A percentile compares a stretch with the other conserved stretches of the same genome.
phyloP scores from a whole-genome alignment of 768 basidiomycete species.

The Rhodotorula babjevae region DNA sequence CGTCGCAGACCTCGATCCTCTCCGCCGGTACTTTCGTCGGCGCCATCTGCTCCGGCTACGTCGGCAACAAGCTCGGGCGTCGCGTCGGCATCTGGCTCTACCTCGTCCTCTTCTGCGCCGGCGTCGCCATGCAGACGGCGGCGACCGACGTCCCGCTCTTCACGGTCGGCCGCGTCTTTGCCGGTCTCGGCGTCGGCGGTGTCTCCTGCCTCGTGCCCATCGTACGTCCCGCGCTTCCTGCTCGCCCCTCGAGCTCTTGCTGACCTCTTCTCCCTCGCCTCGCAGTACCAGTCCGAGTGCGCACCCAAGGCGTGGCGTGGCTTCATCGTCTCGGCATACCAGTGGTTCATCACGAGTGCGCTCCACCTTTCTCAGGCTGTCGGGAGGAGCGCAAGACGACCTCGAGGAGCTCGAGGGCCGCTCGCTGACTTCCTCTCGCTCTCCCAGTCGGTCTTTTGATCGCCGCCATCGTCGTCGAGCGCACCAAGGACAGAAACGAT shows the following conservation, averaged over 20 bases:
- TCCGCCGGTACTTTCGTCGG: slow-evolving; percentile 80
- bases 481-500: slow-evolving; percentile 56
- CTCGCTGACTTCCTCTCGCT: background rate
- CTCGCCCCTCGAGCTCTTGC: background rate
- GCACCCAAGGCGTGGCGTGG: slow-evolving; percentile 67
- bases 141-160: slow-evolving; percentile 57
- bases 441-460: slow-evolving; percentile 61
- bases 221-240: slow-evolving; percentile 1
- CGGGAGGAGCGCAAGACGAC: too few species aligned
- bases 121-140: slow-evolving; percentile 65
- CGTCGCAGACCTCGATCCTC: slow-evolving; percentile 55
- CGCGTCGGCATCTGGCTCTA: slow-evolving; percentile 51
- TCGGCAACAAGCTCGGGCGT: slow-evolving; percentile 17
- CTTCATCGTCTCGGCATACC: slow-evolving; percentile 11
- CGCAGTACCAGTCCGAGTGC: slow-evolving; percentile 57
- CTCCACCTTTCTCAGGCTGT: too few species aligned
- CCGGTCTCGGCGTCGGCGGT: slow-evolving; percentile 57
- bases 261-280: slow-evolving; percentile 47
- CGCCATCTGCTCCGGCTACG: slow-evolving; percentile 48
- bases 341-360: slow-evolving; percentile 48
- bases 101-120: slow-evolving; percentile 45
- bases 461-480: slow-evolving; percentile 64
- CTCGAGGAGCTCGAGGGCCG: too few species aligned
- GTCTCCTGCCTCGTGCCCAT: slow-evolving; percentile 55
- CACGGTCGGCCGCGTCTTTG: slow-evolving; percentile 65